These are phyloP conservation scores for Exophiala calicioides DNA, from an alignment of 2,329 filamentous ascomycete species.

Conservation along the genomic window DNA sequence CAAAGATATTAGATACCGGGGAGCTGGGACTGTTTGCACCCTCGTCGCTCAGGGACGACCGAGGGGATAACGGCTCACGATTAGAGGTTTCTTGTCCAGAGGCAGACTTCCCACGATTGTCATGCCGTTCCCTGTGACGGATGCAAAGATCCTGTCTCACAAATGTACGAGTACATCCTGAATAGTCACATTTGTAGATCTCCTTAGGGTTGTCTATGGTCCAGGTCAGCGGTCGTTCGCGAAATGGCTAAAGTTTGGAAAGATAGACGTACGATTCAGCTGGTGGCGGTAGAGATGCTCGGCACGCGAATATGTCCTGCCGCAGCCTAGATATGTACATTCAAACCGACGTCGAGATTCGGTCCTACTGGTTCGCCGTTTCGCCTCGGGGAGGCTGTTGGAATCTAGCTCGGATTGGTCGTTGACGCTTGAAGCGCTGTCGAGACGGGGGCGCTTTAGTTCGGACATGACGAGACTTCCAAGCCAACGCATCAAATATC, in stretches of 20 bases:
- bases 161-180: constrained; percentile 85
- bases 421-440: constrained; percentile 5
- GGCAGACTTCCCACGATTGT: constrained; percentile 51
- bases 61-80: constrained; percentile 28
- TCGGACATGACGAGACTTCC: constrained; percentile 16
- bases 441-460: constrained; percentile 22
- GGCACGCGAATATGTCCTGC: constrained; percentile 91
- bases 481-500: neutral
- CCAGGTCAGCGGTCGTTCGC: neutral
- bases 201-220: constrained; percentile 80
- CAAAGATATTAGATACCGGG: constrained; percentile 15
- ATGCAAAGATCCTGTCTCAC: constrained; percentile 90
- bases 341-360: constrained; percentile 54
- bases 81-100: constrained; percentile 20
- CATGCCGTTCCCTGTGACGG: constrained; percentile 77
- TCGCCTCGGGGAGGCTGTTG: neutral
- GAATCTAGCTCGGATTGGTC: neutral
- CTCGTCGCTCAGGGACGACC: constrained; percentile 21
- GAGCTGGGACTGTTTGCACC: constrained; percentile 11
- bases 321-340: constrained; percentile 82
- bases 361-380: constrained; percentile 9
- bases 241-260: constrained; percentile 3
- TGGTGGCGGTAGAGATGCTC: constrained; percentile 97
- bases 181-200: constrained; percentile 90
- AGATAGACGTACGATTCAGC: constrained; percentile 71